These are phyloP conservation scores for Sugiyamaella grinbergsii DNA, from an alignment of 1,139 yeast species.

Conservation along the genomic window DNA sequence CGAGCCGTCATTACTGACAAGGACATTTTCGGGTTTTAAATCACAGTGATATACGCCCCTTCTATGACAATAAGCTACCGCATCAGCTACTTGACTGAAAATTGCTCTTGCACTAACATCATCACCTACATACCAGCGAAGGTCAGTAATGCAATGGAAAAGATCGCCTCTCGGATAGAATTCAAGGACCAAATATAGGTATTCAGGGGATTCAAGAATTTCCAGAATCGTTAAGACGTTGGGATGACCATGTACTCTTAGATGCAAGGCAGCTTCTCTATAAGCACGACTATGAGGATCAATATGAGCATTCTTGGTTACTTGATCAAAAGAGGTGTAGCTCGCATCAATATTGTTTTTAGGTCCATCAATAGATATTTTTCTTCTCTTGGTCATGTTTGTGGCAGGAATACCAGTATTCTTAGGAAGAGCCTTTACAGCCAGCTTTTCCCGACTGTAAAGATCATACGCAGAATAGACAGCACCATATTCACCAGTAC, in stretches of 20 bases:
- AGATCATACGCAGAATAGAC: constrained; percentile 71
- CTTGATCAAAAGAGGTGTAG: constrained; percentile 16
- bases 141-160: constrained; percentile 75
- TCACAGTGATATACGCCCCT: constrained; percentile 81
- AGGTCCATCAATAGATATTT: neutral
- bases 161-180: constrained; percentile 81
- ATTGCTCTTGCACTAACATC: constrained; percentile 65
- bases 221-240: constrained; percentile 74
- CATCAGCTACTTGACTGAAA: constrained; percentile 75
- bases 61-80: constrained; percentile 67
- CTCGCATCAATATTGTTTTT: constrained; percentile 11
- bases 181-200: constrained; percentile 75
- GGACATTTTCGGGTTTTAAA: constrained; percentile 84
- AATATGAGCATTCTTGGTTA: constrained; percentile 9
- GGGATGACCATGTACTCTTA: constrained; percentile 74
- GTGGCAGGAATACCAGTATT: neutral
- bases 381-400: constrained; percentile 1
- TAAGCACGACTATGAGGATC: constrained; percentile 35
- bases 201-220: constrained; percentile 49
- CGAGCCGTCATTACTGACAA: constrained; percentile 64
- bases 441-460: constrained; percentile 54
- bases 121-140: constrained; percentile 54
- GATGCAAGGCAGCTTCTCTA: constrained; percentile 72
- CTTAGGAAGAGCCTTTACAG: constrained; percentile 68
- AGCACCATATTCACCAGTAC: constrained; percentile 87